Percentiles rank a stretch among this genome's conserved stretches.
Evolutionary conservation across 2,329 filamentous ascomycete species (phyloP).

Genomic region (Trichoderma asperellum): DNA sequence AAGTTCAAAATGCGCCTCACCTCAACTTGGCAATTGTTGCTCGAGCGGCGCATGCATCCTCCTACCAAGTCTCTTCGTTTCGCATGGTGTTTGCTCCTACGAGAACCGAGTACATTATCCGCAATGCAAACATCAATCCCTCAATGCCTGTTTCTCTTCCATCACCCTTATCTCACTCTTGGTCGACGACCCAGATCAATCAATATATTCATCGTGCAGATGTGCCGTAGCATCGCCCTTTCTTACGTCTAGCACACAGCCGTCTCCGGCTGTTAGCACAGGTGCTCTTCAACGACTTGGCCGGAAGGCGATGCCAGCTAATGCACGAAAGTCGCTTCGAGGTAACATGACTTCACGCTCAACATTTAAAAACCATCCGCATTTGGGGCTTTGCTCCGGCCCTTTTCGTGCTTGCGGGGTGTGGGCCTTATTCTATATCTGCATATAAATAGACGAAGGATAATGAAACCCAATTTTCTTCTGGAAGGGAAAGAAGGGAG

Average conservation of each 20-base stretch:
- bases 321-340: constrained; percentile 10
- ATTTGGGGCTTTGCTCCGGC: constrained; percentile 3
- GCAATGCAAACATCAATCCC: background rate
- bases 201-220: background rate
- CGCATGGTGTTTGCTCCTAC: background rate
- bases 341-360: background rate
- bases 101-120: background rate
- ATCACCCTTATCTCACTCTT: background rate
- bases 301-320: background rate
- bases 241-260: background rate
- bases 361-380: background rate
- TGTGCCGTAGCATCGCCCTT: background rate
- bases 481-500: background rate
- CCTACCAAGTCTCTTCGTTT: background rate
- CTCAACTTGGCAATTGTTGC: background rate
- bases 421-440: constrained; percentile 1
- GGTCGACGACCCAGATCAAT: constrained; percentile 3
- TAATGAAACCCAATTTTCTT: constrained; percentile 1
- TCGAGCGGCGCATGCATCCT: background rate
- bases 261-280: background rate
- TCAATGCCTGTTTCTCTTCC: background rate
- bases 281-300: background rate
- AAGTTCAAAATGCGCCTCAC: background rate
- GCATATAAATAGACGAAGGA: background rate
- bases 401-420: background rate